These are phyloP conservation scores for Exutisphaerella laricina DNA, from an alignment of 2,329 filamentous ascomycete genomes.

Conservation along the genomic window DNA sequence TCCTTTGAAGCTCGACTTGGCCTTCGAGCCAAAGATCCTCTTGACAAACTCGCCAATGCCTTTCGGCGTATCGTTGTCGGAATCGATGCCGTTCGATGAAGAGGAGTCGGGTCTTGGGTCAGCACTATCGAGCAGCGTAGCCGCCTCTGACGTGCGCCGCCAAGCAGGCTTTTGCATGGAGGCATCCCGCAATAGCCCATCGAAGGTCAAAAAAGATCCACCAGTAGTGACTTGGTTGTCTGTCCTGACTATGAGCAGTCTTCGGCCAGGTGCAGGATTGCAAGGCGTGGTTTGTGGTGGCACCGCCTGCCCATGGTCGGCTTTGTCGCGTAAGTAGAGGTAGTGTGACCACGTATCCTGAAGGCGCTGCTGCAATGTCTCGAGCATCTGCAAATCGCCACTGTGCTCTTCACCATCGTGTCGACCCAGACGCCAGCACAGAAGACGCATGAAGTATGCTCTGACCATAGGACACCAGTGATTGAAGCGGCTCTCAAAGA, in stretches of 20 bases:
- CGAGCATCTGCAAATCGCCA: constrained; percentile 51
- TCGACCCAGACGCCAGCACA: constrained; percentile 84
- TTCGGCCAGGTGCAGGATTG: constrained; percentile 75
- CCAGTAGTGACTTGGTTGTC: constrained; percentile 56
- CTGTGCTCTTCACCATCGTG: constrained; percentile 56
- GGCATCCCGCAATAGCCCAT: constrained; percentile 49
- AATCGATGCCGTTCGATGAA: constrained; percentile 21
- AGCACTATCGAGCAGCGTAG: constrained; percentile 23
- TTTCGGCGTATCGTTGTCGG: constrained; percentile 26
- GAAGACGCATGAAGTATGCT: constrained; percentile 82
- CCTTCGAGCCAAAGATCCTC: constrained; percentile 32
- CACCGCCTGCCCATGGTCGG: constrained; percentile 52
- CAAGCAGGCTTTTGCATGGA: constrained; percentile 30
- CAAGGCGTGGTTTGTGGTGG: constrained; percentile 74
- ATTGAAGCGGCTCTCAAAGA: constrained; percentile 78
- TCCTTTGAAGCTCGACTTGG: constrained; percentile 22
- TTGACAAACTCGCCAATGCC: constrained; percentile 33
- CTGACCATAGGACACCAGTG: constrained; percentile 96
- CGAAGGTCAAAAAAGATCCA: constrained; percentile 57
- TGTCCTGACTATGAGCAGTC: constrained; percentile 82
- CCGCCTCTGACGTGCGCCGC: constrained; percentile 33
- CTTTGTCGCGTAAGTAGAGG: constrained; percentile 64
- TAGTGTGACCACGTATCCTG: constrained; percentile 74
- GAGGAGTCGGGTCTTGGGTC: constrained; percentile 27
- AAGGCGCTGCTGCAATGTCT: constrained; percentile 61